Conservation (phyloP, 208 protist species). For the Acanthamoeba castellanii region DNA sequence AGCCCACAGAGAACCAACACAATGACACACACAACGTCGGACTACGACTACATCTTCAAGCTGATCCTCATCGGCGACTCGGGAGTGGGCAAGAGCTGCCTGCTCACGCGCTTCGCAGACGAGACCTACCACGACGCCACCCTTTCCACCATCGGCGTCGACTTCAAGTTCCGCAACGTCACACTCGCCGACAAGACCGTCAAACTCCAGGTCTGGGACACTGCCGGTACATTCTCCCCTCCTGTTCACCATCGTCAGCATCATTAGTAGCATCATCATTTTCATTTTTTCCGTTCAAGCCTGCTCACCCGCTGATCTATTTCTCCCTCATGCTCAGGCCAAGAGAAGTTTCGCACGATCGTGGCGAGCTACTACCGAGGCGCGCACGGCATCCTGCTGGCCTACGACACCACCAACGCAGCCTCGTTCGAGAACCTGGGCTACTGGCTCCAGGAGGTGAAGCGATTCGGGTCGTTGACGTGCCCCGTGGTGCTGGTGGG, state of each 20-base stretch:
- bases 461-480: conserved; percentile 91
- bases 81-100: conserved; percentile 41
- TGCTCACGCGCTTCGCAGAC: conserved; percentile 6
- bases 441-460: conserved; percentile 93
- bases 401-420: conserved; percentile 93
- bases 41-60: conserved; percentile 70
- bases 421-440: conserved; percentile 90
- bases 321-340: conserved; percentile 8
- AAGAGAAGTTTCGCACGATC: conserved; percentile 83
- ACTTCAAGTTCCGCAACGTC: conserved; percentile 94
- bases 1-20: neutral
- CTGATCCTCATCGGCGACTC: conserved; percentile 52
- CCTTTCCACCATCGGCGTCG: conserved; percentile 83
- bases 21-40: conserved; percentile 71
- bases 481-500: conserved; percentile 94
- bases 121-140: conserved; percentile 5
- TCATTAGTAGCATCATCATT: neutral
- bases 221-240: conserved; percentile 82
- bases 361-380: conserved; percentile 92
- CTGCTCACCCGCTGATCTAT: neutral
- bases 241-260: neutral
- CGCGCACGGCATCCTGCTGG: conserved; percentile 94
- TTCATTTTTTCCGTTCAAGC: neutral
- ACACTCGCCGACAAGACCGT: conserved; percentile 92
- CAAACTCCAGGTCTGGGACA: conserved; percentile 93